Evolutionary conservation across 2,329 filamentous ascomycete genomes (phyloP).

Genomic region (Ambrosiella beaveri): DNA sequence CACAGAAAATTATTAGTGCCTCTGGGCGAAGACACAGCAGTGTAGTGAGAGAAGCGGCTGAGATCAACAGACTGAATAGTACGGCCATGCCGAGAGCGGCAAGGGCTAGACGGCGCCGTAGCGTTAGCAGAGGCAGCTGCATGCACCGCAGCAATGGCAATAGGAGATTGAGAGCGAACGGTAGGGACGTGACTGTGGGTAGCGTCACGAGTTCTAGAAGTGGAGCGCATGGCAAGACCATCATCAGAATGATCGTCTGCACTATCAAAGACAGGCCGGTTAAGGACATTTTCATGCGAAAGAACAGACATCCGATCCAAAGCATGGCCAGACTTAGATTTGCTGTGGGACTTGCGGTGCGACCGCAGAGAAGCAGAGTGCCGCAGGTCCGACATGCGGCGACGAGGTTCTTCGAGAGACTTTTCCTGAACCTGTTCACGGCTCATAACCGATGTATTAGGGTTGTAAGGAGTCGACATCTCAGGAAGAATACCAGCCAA

Average conservation of each 20-base stretch:
- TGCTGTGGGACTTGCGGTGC: constrained; percentile 12
- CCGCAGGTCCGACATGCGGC: constrained; percentile 5
- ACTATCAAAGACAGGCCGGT: constrained; percentile 13
- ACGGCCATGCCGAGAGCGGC: constrained; percentile 26
- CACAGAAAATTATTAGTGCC: constrained; percentile 11
- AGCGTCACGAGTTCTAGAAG: constrained; percentile 6
- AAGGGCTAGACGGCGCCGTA: constrained; percentile 9
- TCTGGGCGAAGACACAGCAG: constrained; percentile 5
- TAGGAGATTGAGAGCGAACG: constrained; percentile 4
- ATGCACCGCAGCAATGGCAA: not conserved
- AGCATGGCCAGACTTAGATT: not conserved
- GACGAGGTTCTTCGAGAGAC: constrained; percentile 10
- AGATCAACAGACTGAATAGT: constrained; percentile 30
- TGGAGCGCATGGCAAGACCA: constrained; percentile 3
- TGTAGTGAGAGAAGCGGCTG: constrained; percentile 15
- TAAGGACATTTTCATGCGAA: constrained; percentile 1
- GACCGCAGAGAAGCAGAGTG: constrained; percentile 10
- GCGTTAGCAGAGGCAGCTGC: not conserved
- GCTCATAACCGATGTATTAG: constrained; percentile 8
- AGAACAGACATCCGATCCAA: not conserved
- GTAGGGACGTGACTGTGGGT: constrained; percentile 10
- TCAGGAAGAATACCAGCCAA: constrained; percentile 23
- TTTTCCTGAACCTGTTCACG: constrained; percentile 12
- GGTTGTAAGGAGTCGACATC: constrained; percentile 7
- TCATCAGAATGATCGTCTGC: constrained; percentile 5